Base-by-base conservation (phyloP, 768 basidiomycete species). In the Rhodotorula sphaerocarpa region DNA sequence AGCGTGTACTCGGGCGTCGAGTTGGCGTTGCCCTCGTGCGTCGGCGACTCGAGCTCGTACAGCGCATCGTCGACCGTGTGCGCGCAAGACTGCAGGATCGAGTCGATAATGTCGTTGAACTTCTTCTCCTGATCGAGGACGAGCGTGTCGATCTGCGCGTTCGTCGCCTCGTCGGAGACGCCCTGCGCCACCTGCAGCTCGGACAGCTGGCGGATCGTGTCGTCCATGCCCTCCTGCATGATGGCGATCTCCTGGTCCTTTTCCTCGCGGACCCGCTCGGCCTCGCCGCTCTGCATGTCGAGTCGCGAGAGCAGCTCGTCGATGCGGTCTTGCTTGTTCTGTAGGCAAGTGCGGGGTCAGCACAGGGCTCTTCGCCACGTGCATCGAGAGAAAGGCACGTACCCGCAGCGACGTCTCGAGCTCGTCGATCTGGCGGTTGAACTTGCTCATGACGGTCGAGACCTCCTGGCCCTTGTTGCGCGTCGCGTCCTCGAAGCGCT, bases 1-100 rank as follows among this genome's bases (percentile, higher is more conserved):
- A 96, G 79, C 1, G 91, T 93, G 75, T 97, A 97, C 74, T 96
- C 93, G 6, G 95, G 95, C 0, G 95, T 97, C n/a, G 93, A 90
- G 73, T 88, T 93, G 70, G 86, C 81, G 76, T 97, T 96, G 42
- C 93, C 95, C 7, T 87, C 86, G 71, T 90, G 88, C 44, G 88
- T 86, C 4, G 90, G 90, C 6, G 95, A 95, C 75, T 99, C 93
- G 45, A 99, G 82, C 75, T 97, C 95, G 76, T 97, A 99, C 70
- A 97, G 88, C 9, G 90, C 82, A 72, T 97, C 92, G 69, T 99
- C 95, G 30, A 99, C 86, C 76, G 97, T 97, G 70, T 91, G 87
- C 34, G 95, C 86, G 75, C 93, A 96, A 6, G 90, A 88, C 74
- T 95, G 89, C 27, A 99, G 79, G 73, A 97, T 96, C 1, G 93